Evolutionary conservation across 2,329 filamentous ascomycete species (phyloP).

Genomic region (Diaporthe sp.): DNA sequence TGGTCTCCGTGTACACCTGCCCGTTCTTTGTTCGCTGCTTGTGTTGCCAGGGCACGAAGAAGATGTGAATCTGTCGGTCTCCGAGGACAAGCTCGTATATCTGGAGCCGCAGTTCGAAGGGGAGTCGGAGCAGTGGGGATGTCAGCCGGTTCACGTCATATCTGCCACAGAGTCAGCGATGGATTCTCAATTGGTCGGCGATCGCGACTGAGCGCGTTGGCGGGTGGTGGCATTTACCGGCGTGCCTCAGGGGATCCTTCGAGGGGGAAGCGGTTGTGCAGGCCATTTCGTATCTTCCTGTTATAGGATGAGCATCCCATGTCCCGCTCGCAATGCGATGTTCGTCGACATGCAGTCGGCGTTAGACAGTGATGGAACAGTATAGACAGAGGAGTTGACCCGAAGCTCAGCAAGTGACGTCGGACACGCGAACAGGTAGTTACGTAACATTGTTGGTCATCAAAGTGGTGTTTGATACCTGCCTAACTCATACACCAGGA

Average conservation of each 20-base stretch:
- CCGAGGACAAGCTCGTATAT: conserved; percentile 50
- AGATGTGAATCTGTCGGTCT: conserved; percentile 50
- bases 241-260: conserved; percentile 37
- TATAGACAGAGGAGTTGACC: neutral
- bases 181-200: neutral
- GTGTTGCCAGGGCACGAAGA: conserved; percentile 46
- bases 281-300: conserved; percentile 35
- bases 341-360: neutral
- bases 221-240: neutral
- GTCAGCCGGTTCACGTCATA: conserved; percentile 44
- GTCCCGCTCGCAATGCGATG: conserved; percentile 1
- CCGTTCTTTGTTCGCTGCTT: conserved; percentile 40
- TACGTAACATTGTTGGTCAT: neutral
- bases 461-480: neutral
- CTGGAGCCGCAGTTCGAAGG: conserved; percentile 50
- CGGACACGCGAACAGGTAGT: neutral
- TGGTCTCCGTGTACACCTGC: conserved; percentile 39
- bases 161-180: conserved; percentile 37
- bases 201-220: neutral
- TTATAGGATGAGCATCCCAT: conserved; percentile 29
- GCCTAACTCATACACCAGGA: neutral
- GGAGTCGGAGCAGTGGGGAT: conserved; percentile 49
- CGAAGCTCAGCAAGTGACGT: conserved; percentile 1
- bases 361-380: neutral
- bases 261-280: conserved; percentile 31